Evolutionary conservation across 2,329 filamentous ascomycete species (phyloP), one percentile per base, ranked within the genome.

Genomic region (Botrytis porri): DNA sequence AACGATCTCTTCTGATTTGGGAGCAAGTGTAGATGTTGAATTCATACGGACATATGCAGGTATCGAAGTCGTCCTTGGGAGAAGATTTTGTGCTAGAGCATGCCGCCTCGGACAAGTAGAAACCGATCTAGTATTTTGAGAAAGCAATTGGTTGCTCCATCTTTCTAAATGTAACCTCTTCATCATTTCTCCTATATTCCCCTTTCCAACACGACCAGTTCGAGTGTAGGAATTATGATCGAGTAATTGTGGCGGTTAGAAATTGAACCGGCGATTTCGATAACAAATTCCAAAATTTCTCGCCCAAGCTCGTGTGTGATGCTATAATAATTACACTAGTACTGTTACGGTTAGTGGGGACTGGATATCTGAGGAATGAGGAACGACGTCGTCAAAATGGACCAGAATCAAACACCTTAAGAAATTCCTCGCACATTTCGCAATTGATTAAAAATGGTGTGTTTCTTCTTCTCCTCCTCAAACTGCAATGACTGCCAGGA

Each of bases 151-250:
- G 81, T 85, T 84, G 80, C 88, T 86, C 84, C 88, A 87, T 84
- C 86, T 84, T 78, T 87, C 85, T 80, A 89, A 80, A 79, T 87
- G 85, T 86, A 90, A 84, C 83, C 87, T 87, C 85, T 89, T 89
- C 88, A 90, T 90, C 78, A 70, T 59, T 72, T 70, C 51, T 54
- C 54, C 66, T 48, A 37, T 71, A 70, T 73, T 18, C 65, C 70
- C 69, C 72, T 75, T 76, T 75, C 64, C 74, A 70, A 75, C 70
- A 25, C 63, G 67, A 51, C 67, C 54, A 45, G 45, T 45, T 61
- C 67, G 16, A 29, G 48, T 57, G 54, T 70, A 45, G 54, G 39
- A 70, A 32, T 45, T 18, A 41, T 67, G 37, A 54, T 69, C n/a
- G 41, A 60, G 43, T 25, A 29, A 51, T 39, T 39, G 48, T 72